phyloP scores from a whole-genome alignment of 1,284 basidiomycete genomes.

The Pyrrhoderma lamaoense region DNA sequence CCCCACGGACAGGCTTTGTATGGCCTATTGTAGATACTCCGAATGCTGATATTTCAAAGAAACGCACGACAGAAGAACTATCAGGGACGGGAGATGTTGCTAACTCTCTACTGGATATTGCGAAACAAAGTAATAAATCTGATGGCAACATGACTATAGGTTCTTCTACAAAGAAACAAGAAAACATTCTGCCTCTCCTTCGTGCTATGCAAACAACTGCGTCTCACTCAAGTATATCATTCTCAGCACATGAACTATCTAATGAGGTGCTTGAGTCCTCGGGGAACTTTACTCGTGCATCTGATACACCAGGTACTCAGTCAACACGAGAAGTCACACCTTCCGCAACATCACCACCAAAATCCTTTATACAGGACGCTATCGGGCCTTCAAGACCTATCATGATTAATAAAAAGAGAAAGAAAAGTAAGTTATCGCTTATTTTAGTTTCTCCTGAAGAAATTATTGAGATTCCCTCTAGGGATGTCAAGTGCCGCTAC shows the following conservation, averaged over 20 bases:
- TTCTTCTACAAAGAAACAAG: slow-evolving; percentile 40
- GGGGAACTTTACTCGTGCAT: slow-evolving; percentile 29
- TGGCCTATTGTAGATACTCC: slow-evolving; percentile 67
- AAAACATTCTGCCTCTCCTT: slow-evolving; percentile 59
- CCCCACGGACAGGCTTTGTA: slow-evolving; percentile 70
- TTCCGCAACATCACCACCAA: slow-evolving; percentile 33
- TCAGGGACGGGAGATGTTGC: slow-evolving; percentile 25
- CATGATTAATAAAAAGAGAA: slow-evolving; percentile 63
- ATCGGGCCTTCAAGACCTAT: slow-evolving; percentile 30
- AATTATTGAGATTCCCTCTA: background rate
- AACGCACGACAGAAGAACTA: slow-evolving; percentile 28
- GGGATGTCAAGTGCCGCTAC: slow-evolving; percentile 12
- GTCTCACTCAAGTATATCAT: slow-evolving; percentile 50
- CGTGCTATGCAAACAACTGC: slow-evolving; percentile 74
- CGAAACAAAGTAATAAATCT: background rate
- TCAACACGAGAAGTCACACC: slow-evolving; percentile 34
- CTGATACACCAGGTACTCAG: slow-evolving; percentile 41
- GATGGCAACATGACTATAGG: slow-evolving; percentile 16
- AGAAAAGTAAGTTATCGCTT: slow-evolving; percentile 42
- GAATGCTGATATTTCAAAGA: slow-evolving; percentile 33
- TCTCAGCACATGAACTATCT: slow-evolving; percentile 28
- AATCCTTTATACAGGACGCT: slow-evolving; percentile 32
- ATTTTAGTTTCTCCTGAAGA: background rate
- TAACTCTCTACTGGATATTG: background rate
- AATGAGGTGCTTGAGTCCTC: slow-evolving; percentile 31